Percentiles rank a stretch among this genome's conserved stretches.
phyloP scores from a whole-genome alignment of 257 asterid species.

The Galeopsis tetrahit region DNA sequence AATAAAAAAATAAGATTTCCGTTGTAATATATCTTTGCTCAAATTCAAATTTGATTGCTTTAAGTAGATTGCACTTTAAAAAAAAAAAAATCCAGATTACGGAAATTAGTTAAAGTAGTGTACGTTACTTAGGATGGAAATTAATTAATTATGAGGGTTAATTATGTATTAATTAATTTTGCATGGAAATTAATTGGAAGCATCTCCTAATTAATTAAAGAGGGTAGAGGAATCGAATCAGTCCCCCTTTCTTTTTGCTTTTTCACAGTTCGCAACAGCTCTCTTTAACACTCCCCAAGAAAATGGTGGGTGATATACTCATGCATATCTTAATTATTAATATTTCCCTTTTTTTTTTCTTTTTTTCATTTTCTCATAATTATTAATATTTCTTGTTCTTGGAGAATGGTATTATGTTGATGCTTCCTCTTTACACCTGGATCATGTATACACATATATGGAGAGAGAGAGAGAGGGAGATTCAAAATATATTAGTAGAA shows the following conservation, averaged over 20 bases:
- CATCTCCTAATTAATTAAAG: slow-evolving; percentile 55
- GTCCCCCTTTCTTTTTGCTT: slow-evolving; percentile 58
- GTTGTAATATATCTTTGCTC: neutral
- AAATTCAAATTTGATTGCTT: slow-evolving; percentile 3
- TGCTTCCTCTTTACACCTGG: slow-evolving; percentile 48
- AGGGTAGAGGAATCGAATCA: slow-evolving; percentile 72
- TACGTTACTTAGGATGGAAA: neutral
- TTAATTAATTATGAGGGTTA: no score
- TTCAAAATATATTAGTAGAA: slow-evolving; percentile 39
- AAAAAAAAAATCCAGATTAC: neutral
- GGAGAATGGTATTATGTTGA: slow-evolving; percentile 50
- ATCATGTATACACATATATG: neutral
- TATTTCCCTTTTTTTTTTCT: slow-evolving; percentile 7
- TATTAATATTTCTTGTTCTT: slow-evolving; percentile 34
- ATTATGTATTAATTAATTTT: neutral
- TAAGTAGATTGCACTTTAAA: neutral
- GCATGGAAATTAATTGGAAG: slow-evolving; percentile 53
- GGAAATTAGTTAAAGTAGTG: neutral
- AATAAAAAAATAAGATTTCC: neutral
- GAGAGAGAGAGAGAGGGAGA: slow-evolving; percentile 1
- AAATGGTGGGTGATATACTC: slow-evolving; percentile 69
- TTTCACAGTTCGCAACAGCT: slow-evolving; percentile 76
- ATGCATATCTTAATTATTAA: slow-evolving; percentile 35
- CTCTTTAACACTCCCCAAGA: slow-evolving; percentile 90
- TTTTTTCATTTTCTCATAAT: slow-evolving; percentile 25